These are phyloP conservation scores for Cyclanthera cordifolia DNA, from an alignment of 306 rosid species.

Conservation along the genomic window DNA sequence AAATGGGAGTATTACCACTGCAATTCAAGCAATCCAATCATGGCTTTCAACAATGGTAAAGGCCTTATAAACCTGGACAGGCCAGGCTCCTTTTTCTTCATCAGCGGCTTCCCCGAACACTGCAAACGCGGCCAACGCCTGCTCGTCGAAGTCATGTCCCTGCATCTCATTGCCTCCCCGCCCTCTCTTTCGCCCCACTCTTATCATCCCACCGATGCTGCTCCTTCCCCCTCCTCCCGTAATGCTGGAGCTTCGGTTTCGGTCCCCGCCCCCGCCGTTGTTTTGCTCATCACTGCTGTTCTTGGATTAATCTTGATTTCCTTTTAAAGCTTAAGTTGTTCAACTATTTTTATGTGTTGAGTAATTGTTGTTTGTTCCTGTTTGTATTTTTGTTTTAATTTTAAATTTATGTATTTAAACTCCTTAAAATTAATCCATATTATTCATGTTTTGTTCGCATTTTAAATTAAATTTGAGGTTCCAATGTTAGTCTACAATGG, in stretches of 20 bases:
- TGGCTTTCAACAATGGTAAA: slow-evolving; percentile 52
- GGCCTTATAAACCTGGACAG: slow-evolving; percentile 48
- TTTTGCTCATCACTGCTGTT: slow-evolving; percentile 17
- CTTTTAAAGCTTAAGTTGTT: slow-evolving; percentile 2
- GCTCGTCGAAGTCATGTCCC: slow-evolving; percentile 57
- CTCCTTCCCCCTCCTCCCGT: slow-evolving; percentile 21
- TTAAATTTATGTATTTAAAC: no score
- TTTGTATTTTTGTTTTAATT: not conserved
- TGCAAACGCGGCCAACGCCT: slow-evolving; percentile 58
- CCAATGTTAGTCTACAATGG: no score
- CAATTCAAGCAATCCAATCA: slow-evolving; percentile 39
- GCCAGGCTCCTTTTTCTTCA: slow-evolving; percentile 61
- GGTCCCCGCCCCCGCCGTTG: slow-evolving; percentile 7
- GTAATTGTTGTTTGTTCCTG: not conserved
- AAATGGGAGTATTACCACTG: slow-evolving; percentile 61
- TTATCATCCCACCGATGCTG: not conserved
- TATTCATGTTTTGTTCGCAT: no score
- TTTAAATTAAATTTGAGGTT: no score
- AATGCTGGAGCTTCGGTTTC: slow-evolving; percentile 21
- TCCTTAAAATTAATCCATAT: no score
- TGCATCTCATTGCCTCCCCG: slow-evolving; percentile 15
- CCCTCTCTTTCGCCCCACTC: slow-evolving; percentile 18
- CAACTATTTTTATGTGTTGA: not conserved
- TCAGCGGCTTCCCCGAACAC: slow-evolving; percentile 48
- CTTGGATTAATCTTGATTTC: slow-evolving; percentile 14